Evolutionary conservation across 129 eudicot genomes (phyloP).

Genomic region (Centaurea solstitialis): DNA sequence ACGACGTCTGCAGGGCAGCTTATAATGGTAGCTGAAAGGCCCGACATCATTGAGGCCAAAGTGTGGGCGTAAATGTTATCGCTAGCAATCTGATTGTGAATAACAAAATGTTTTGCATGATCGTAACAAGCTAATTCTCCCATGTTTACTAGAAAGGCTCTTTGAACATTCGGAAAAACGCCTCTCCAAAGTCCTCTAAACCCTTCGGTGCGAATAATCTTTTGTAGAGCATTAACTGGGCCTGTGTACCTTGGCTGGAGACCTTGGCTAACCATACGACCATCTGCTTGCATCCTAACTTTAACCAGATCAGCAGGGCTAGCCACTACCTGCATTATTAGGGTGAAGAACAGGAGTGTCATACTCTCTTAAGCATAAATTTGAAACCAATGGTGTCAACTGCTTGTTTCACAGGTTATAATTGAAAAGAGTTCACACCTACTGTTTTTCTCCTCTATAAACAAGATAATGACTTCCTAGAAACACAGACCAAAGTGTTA

Average conservation of each 20-base stretch:
- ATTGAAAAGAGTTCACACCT: too few relatives aligned
- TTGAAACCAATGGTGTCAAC: neutral
- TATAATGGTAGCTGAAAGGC: constrained; percentile 80
- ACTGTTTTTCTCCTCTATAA: neutral
- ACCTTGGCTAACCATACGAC: constrained; percentile 73
- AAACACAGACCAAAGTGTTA: neutral
- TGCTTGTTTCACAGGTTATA: neutral
- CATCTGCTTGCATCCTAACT: constrained; percentile 96
- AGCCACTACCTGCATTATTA: constrained; percentile 73
- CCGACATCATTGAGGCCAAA: constrained; percentile 84
- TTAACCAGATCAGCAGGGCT: constrained; percentile 98
- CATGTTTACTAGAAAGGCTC: constrained; percentile 95
- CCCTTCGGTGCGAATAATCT: constrained; percentile 61
- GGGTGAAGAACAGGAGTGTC: constrained; percentile 6
- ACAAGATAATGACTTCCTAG: neutral
- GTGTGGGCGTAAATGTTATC: constrained; percentile 93
- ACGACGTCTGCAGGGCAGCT: constrained; percentile 98
- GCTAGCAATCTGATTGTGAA: constrained; percentile 50
- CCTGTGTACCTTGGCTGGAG: constrained; percentile 70
- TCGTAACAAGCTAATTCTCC: constrained; percentile 96
- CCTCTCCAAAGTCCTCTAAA: constrained; percentile 87
- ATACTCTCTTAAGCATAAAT: neutral
- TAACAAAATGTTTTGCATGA: constrained; percentile 83
- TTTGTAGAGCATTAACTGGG: constrained; percentile 61
- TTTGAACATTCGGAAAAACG: constrained; percentile 76